Percentiles rank a stretch among this genome's conserved stretches.
These are phyloP conservation scores for Boletus tomentosulus DNA, from an alignment of 768 basidiomycete genomes.

Conservation along the genomic window DNA sequence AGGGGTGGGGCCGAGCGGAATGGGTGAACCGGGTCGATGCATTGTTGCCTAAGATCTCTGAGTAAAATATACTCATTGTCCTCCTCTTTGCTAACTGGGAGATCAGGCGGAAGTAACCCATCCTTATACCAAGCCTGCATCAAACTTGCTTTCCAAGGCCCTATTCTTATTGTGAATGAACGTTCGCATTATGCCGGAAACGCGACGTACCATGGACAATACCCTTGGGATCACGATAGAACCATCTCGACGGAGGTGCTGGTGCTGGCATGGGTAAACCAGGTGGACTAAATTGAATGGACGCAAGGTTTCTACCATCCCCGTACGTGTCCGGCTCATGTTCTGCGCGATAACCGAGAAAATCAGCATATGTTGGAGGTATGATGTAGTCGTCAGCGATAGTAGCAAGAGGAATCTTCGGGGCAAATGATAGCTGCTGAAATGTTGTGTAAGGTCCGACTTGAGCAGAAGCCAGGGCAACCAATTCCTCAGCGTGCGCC, in stretches of 20 bases:
- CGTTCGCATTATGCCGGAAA: not conserved
- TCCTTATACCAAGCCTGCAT: slow-evolving; percentile 93
- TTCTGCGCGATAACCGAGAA: slow-evolving; percentile 63
- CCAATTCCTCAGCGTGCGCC: slow-evolving; percentile 60
- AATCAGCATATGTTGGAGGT: slow-evolving; percentile 82
- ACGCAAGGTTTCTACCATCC: slow-evolving; percentile 45
- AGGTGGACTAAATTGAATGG: slow-evolving; percentile 72
- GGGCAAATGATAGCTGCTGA: slow-evolving; percentile 83
- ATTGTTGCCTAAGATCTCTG: slow-evolving; percentile 72
- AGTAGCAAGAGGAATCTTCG: slow-evolving; percentile 81
- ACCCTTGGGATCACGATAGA: slow-evolving; percentile 78
- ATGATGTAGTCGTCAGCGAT: slow-evolving; percentile 91
- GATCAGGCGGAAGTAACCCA: slow-evolving; percentile 73
- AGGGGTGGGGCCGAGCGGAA: slow-evolving; percentile 52
- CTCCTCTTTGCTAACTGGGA: slow-evolving; percentile 76
- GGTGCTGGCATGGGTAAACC: slow-evolving; percentile 72
- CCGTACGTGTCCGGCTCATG: slow-evolving; percentile 55
- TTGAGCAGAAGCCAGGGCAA: slow-evolving; percentile 62
- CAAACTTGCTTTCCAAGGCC: slow-evolving; percentile 82
- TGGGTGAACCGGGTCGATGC: slow-evolving; percentile 77
- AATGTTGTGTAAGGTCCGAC: slow-evolving; percentile 88
- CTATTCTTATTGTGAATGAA: slow-evolving; percentile 35
- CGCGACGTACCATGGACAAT: slow-evolving; percentile 63
- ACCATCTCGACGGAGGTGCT: slow-evolving; percentile 71
- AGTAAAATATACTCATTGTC: slow-evolving; percentile 64